A percentile compares a stretch with the other conserved stretches of the same genome.
Conservation (phyloP, 2,329 filamentous ascomycete species). For the Periconia macrospinosa region DNA sequence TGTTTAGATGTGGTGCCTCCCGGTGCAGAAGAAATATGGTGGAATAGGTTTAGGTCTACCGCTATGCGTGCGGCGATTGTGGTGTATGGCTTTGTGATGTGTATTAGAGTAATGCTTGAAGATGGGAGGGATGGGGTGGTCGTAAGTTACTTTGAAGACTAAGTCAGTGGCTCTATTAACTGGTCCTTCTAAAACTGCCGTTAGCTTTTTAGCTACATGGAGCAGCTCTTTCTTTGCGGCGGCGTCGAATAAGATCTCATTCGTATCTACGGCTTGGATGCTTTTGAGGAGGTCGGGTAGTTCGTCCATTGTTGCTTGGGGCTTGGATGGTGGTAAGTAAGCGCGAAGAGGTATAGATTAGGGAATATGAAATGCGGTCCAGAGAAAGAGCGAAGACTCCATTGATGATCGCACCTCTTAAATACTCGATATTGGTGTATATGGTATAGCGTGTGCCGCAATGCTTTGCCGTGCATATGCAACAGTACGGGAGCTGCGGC, state of each 20-base stretch:
- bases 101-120: background rate
- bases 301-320: background rate
- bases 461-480: too few relatives aligned
- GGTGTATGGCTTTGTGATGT: background rate
- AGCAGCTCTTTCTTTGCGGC: background rate
- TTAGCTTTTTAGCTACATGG: constrained; percentile 2
- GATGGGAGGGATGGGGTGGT: too few relatives aligned
- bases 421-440: too few relatives aligned
- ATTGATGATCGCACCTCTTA: too few relatives aligned
- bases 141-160: constrained; percentile 8
- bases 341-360: too few relatives aligned
- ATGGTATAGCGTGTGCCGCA: too few relatives aligned
- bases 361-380: too few relatives aligned
- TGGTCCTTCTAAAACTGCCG: constrained; percentile 6
- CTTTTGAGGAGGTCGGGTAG: background rate
- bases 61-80: constrained; percentile 11
- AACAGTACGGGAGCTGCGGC: too few relatives aligned
- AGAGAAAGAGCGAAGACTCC: too few relatives aligned
- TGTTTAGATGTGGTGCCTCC: constrained; percentile 19
- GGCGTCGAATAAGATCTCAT: background rate
- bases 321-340: too few relatives aligned
- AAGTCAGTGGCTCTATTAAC: constrained; percentile 13
- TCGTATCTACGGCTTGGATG: background rate
- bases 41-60: constrained; percentile 12
- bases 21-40: constrained; percentile 1